Evolutionary conservation across 2,329 filamentous ascomycete species (phyloP).

Genomic region (Coniosporium tulheliwenetii): DNA sequence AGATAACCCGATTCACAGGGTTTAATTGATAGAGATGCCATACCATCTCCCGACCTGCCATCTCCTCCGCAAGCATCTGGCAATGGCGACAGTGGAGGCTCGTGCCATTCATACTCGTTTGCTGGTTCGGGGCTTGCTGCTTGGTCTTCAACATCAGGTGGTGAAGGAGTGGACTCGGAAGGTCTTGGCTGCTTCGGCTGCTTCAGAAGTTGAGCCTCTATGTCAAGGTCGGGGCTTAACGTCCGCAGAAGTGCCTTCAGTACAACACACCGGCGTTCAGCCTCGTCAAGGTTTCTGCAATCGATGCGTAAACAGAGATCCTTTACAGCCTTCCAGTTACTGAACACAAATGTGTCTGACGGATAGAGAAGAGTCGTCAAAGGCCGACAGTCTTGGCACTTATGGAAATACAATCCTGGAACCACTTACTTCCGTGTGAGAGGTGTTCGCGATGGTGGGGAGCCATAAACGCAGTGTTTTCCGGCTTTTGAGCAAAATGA

Average conservation of each 20-base stretch:
- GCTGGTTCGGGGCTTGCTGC: neutral
- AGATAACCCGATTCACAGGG: conserved; percentile 5
- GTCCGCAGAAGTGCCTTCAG: conserved; percentile 1
- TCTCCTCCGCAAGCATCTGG: neutral
- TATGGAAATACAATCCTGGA: no score
- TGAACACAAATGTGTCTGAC: no score
- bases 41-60: conserved; percentile 1
- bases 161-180: neutral
- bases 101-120: conserved; percentile 3
- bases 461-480: conserved; percentile 1
- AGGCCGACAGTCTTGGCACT: no score
- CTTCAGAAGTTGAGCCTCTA: neutral
- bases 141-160: neutral
- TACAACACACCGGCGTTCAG: neutral
- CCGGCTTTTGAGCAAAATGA: conserved; percentile 1
- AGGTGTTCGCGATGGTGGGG: conserved; percentile 1
- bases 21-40: conserved; percentile 2
- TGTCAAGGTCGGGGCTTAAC: conserved; percentile 1
- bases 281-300: conserved; percentile 1
- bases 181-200: neutral
- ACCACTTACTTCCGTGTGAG: conserved; percentile 1
- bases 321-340: neutral
- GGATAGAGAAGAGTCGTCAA: no score
- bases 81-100: conserved; percentile 1
- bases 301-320: neutral